phyloP scores from a whole-genome alignment of 2,329 filamentous ascomycete genomes.

The Pseudogymnoascus destructans region DNA sequence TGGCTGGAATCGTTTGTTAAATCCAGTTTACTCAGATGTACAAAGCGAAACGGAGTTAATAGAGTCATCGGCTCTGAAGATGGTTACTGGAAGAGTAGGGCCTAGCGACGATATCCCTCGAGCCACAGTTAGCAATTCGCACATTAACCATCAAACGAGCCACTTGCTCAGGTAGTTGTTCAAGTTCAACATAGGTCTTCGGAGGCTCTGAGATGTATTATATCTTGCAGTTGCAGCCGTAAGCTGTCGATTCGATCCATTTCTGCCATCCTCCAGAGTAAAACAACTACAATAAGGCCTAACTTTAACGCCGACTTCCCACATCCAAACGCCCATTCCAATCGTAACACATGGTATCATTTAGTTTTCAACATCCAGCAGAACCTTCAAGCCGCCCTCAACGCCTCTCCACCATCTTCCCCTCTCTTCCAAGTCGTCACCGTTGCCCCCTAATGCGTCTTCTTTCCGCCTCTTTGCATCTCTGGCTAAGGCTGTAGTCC shows the following conservation, averaged over 20 bases:
- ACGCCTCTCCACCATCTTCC: constrained; percentile 62
- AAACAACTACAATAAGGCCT: neutral
- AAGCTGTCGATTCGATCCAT: neutral
- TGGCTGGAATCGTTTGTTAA: neutral
- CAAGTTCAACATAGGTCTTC: neutral
- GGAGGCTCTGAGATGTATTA: neutral
- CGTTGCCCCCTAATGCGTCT: constrained; percentile 48
- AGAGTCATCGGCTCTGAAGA: no score
- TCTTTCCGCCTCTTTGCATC: constrained; percentile 60
- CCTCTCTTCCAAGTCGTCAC: constrained; percentile 62
- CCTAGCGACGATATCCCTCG: neutral
- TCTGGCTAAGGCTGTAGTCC: constrained; percentile 51
- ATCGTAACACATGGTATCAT: constrained; percentile 7
- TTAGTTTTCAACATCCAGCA: constrained; percentile 42
- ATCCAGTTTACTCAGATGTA: neutral
- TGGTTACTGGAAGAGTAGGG: neutral
- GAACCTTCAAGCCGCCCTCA: constrained; percentile 48
- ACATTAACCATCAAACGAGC: neutral
- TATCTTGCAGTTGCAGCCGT: neutral
- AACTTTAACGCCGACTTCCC: neutral
- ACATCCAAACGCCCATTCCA: constrained; percentile 6
- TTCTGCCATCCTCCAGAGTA: neutral
- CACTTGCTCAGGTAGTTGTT: neutral
- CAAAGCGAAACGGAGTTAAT: neutral
- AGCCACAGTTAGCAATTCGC: neutral